These are phyloP conservation scores for Anisodus tanguticus DNA, from an alignment of 257 asterid genomes.

Conservation along the genomic window DNA sequence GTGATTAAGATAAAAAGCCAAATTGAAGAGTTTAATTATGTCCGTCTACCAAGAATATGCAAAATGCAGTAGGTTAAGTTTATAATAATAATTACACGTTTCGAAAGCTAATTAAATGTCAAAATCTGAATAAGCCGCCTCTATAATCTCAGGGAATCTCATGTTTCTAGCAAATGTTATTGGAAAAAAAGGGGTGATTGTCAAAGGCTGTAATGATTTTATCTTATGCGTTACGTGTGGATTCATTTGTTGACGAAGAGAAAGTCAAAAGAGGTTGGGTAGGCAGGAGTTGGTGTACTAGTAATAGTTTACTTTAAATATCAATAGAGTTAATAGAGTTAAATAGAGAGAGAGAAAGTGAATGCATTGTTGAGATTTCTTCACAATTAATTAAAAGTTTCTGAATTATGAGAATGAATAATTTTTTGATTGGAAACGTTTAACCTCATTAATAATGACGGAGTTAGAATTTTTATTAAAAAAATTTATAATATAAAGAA, in stretches of 20 bases:
- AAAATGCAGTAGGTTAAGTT: neutral
- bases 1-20: neutral
- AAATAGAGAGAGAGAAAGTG: too few species aligned
- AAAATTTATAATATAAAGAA: neutral
- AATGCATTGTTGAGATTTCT: too few species aligned
- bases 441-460: neutral
- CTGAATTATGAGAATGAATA: neutral
- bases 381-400: neutral
- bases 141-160: neutral
- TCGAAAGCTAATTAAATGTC: neutral
- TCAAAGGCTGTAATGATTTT: slow-evolving; percentile 24
- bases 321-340: neutral
- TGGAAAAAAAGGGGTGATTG: neutral
- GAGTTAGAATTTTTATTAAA: neutral
- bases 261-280: slow-evolving; percentile 23
- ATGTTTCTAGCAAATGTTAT: neutral
- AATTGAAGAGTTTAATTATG: neutral
- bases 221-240: slow-evolving; percentile 32
- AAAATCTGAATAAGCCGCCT: neutral
- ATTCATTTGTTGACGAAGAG: slow-evolving; percentile 21
- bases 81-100: neutral
- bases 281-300: slow-evolving; percentile 28
- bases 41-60: neutral
- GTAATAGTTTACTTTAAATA: neutral
- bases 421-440: neutral